Conservation (phyloP, 1,284 basidiomycete genomes). For the Ceraceosorus guamensis region DNA sequence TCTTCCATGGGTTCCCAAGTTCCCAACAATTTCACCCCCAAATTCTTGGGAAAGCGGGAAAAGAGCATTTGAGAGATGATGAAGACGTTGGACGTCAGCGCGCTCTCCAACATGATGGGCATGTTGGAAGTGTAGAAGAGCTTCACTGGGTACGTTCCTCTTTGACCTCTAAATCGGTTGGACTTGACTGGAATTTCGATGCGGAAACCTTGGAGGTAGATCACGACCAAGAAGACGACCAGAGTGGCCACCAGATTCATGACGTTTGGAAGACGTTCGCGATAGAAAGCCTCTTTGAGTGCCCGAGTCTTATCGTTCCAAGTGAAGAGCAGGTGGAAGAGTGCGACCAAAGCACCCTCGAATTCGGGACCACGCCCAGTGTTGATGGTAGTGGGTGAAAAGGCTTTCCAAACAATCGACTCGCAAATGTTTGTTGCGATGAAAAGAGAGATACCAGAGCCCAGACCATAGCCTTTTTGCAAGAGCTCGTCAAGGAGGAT, state of each 20-base stretch:
- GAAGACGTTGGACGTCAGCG: constrained; percentile 88
- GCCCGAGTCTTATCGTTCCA: constrained; percentile 98
- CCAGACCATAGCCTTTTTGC: constrained; percentile 97
- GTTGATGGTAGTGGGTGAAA: constrained; percentile 96
- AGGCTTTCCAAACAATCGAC: constrained; percentile 98
- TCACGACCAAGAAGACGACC: constrained; percentile 85
- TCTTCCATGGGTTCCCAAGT: constrained; percentile 96
- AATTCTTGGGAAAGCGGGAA: constrained; percentile 86
- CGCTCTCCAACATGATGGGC: constrained; percentile 98
- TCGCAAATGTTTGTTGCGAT: constrained; percentile 99
- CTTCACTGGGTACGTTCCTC: constrained; percentile 92
- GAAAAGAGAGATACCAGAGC: constrained; percentile 96
- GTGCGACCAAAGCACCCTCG: constrained; percentile 87
- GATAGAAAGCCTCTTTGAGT: constrained; percentile 94
- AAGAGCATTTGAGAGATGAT: constrained; percentile 84
- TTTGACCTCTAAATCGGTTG: constrained; percentile 89
- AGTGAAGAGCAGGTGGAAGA: constrained; percentile 96
- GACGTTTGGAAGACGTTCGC: constrained; percentile 90
- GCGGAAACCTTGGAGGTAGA: constrained; percentile 97
- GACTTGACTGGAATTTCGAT: constrained; percentile 98
- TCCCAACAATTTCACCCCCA: constrained; percentile 82
- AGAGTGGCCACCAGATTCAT: constrained; percentile 95
- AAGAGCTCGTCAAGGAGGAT: constrained; percentile 97
- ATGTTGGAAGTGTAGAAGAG: constrained; percentile 99
- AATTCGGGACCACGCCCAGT: constrained; percentile 97